Percentiles rank a stretch among this genome's conserved stretches.
phyloP scores from a whole-genome alignment of 2,329 filamentous ascomycete species.

The Lachnellula willkommii region DNA sequence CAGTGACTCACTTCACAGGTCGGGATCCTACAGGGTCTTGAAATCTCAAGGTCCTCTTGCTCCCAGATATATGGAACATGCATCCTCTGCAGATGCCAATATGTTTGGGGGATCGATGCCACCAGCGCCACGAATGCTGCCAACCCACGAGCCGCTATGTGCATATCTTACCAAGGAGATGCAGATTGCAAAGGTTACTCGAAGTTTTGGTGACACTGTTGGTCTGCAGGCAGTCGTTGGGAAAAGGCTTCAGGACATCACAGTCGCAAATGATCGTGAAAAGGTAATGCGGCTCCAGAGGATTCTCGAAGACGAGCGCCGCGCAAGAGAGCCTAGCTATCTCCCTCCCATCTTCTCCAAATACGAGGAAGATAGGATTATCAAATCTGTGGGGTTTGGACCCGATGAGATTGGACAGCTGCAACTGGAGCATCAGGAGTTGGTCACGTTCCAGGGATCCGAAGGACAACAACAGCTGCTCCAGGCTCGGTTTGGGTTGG shows the following conservation, averaged over 20 bases:
- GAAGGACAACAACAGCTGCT: conserved; percentile 49
- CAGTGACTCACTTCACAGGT: conserved; percentile 35
- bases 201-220: conserved; percentile 50
- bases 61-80: conserved; percentile 48
- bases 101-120: conserved; percentile 37
- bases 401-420: conserved; percentile 49
- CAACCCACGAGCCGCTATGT: conserved; percentile 44
- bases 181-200: conserved; percentile 52
- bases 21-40: conserved; percentile 47
- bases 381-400: conserved; percentile 50
- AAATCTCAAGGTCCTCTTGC: conserved; percentile 49
- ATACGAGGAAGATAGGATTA: conserved; percentile 48
- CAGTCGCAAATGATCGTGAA: conserved; percentile 47
- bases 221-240: conserved; percentile 44
- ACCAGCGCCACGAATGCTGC: conserved; percentile 25
- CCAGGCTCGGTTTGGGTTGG: conserved; percentile 50
- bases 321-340: conserved; percentile 53
- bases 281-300: conserved; percentile 46
- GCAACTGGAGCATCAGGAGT: conserved; percentile 48
- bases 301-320: conserved; percentile 50
- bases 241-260: conserved; percentile 50
- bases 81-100: conserved; percentile 44
- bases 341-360: conserved; percentile 57
- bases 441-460: conserved; percentile 47
- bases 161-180: conserved; percentile 55